Percentiles rank a stretch among this genome's conserved stretches.
Conservation (phyloP, 1,139 yeast species). For the Taphrina sp. region DNA sequence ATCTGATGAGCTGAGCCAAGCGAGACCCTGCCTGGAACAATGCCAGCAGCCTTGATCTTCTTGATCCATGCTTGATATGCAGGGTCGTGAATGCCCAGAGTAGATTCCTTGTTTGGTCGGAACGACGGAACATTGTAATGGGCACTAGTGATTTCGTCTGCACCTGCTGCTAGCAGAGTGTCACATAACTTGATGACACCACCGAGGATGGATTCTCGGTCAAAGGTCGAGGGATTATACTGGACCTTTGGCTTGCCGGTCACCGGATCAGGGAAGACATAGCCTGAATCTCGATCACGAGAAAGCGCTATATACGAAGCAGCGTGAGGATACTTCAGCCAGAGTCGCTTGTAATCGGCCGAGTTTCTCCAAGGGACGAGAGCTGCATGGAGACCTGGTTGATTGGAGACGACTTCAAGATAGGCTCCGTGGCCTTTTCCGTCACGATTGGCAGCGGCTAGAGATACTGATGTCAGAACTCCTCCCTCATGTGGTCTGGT, state of each 20-base stretch:
- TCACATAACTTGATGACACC: conserved; percentile 52
- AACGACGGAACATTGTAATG: conserved; percentile 46
- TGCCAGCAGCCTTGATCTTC: conserved; percentile 43
- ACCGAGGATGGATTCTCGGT: conserved; percentile 49
- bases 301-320: conserved; percentile 52
- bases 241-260: conserved; percentile 48
- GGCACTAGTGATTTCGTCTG: conserved; percentile 49
- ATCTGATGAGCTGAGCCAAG: conserved; percentile 63
- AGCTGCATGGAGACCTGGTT: conserved; percentile 49
- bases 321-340: conserved; percentile 49
- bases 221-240: conserved; percentile 50
- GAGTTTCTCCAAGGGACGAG: conserved; percentile 53
- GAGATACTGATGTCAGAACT: conserved; percentile 56
- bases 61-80: conserved; percentile 54
- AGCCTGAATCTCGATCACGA: conserved; percentile 53
- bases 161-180: conserved; percentile 55
- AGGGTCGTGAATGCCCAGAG: conserved; percentile 49
- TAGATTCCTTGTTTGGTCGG: conserved; percentile 49
- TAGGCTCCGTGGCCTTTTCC: conserved; percentile 60
- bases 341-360: conserved; percentile 45
- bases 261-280: conserved; percentile 46
- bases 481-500: conserved; percentile 50
- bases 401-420: conserved; percentile 54
- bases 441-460: conserved; percentile 53
- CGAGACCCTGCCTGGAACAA: conserved; percentile 45